Conservation (phyloP, 805 yeast genomes). For the Metschnikowia gruessii region DNA sequence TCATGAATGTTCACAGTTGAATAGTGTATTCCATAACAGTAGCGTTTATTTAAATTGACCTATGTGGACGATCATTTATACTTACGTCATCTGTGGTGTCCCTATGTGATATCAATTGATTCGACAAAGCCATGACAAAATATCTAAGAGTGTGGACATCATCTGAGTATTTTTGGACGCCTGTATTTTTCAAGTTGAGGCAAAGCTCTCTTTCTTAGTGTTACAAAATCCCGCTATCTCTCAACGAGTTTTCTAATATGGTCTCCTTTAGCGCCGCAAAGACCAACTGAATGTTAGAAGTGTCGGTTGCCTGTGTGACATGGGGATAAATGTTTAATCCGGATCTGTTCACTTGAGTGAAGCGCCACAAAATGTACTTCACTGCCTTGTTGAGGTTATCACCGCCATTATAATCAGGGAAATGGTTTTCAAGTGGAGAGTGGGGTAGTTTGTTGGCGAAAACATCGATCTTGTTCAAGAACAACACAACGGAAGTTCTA, state of each 20-base stretch:
- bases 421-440: constrained; percentile 77
- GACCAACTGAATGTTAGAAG: constrained; percentile 81
- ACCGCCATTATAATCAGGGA: constrained; percentile 93
- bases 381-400: constrained; percentile 85
- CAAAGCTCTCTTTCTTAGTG: neutral
- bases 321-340: constrained; percentile 84
- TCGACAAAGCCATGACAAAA: too few relatives aligned
- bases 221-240: constrained; percentile 68
- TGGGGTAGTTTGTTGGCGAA: constrained; percentile 80
- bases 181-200: neutral
- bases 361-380: constrained; percentile 86
- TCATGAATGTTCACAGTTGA: too few relatives aligned
- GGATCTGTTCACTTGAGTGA: constrained; percentile 78
- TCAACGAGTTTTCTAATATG: constrained; percentile 68
- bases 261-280: constrained; percentile 83
- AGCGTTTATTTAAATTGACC: too few relatives aligned
- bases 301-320: constrained; percentile 92
- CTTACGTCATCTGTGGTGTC: too few relatives aligned
- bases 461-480: constrained; percentile 86
- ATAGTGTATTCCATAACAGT: too few relatives aligned
- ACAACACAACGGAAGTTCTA: constrained; percentile 79
- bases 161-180: too few relatives aligned
- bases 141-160: too few relatives aligned
- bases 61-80: too few relatives aligned
- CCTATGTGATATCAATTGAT: too few relatives aligned